Conservation (phyloP, 1,284 basidiomycete genomes). For the Bondarzewia mesenterica region DNA sequence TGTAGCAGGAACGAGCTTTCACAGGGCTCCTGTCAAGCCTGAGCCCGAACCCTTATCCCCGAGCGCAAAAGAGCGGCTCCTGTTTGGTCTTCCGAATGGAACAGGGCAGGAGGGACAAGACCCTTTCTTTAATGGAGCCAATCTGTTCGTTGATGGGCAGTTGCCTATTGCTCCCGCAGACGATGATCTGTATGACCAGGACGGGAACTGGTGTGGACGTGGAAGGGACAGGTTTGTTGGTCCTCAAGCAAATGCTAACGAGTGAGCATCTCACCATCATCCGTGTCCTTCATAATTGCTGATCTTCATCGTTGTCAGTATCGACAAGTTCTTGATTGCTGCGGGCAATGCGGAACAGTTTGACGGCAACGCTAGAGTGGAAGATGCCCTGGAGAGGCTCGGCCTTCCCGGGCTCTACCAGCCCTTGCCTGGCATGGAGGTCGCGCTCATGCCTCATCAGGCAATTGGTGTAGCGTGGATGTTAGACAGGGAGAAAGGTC, state of each 20-base stretch:
- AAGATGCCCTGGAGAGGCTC: conserved; percentile 37
- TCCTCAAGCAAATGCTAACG: conserved; percentile 36
- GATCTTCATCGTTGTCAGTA: conserved; percentile 25
- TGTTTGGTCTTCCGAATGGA: neutral
- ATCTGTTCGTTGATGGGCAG: conserved; percentile 7
- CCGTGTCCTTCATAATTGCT: neutral
- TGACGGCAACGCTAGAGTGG: conserved; percentile 45
- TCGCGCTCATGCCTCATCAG: conserved; percentile 58
- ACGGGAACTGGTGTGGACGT: conserved; percentile 38
- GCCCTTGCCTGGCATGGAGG: conserved; percentile 42
- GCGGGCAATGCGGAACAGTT: conserved; percentile 50
- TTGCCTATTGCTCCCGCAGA: conserved; percentile 12
- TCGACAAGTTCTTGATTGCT: conserved; percentile 43
- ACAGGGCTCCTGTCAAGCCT: neutral
- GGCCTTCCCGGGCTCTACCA: conserved; percentile 33
- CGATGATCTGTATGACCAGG: conserved; percentile 25
- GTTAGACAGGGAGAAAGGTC: conserved; percentile 43
- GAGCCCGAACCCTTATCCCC: neutral
- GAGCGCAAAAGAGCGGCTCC: neutral
- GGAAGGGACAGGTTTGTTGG: conserved; percentile 36
- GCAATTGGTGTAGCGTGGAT: conserved; percentile 63
- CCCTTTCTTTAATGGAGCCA: neutral
- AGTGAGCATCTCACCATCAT: conserved; percentile 28
- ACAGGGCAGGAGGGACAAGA: neutral
- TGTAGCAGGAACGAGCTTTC: neutral